Conservation (phyloP, 2,329 filamentous ascomycete species). For the Fusarium tupiense region DNA sequence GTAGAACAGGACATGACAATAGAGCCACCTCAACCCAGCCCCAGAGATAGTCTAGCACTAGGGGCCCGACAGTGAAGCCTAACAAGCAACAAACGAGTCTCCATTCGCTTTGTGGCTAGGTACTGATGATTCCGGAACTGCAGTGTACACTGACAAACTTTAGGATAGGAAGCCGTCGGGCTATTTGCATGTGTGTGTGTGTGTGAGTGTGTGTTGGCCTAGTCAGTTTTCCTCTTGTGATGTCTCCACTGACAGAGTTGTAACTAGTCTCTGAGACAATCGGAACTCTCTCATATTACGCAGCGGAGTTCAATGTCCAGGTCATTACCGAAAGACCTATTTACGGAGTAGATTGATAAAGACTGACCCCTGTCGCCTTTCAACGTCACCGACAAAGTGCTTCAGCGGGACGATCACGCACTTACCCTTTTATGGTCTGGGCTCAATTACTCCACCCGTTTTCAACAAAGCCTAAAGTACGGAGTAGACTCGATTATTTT, state of each 20-base stretch:
- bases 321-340: neutral
- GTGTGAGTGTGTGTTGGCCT: neutral
- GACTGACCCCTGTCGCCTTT: constrained; percentile 20
- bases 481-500: constrained; percentile 1
- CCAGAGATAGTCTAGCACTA: neutral
- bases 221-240: neutral
- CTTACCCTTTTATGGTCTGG: constrained; percentile 4
- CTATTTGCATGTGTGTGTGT: neutral
- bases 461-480: neutral
- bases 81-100: neutral
- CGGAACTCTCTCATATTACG: neutral
- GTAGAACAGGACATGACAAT: neutral
- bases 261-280: neutral
- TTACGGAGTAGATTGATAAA: constrained; percentile 26
- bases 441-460: neutral
- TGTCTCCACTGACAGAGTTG: neutral
- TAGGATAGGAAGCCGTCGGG: neutral
- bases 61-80: neutral
- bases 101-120: neutral
- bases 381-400: neutral
- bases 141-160: neutral
- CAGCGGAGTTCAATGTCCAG: neutral
- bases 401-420: constrained; percentile 25
- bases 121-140: neutral
- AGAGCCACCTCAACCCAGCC: neutral